Percentiles rank a stretch among this genome's conserved stretches.
Evolutionary conservation across 805 yeast species (phyloP).

Genomic region (Blastobotrys mokoenaii): DNA sequence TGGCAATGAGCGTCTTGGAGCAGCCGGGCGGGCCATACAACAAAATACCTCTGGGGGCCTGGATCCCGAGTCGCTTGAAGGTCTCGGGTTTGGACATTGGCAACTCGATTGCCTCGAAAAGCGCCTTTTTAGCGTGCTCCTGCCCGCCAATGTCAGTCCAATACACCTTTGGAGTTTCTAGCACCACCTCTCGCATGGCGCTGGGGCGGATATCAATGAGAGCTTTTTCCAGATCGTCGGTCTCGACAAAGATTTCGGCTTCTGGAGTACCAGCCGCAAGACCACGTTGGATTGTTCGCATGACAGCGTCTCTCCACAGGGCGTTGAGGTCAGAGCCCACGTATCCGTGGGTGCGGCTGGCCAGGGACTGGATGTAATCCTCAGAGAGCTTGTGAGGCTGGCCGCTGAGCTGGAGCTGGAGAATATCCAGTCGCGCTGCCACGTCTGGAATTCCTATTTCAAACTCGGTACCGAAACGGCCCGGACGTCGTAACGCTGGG

Average conservation of each 20-base stretch:
- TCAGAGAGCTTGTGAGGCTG: slow-evolving; percentile 50
- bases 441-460: slow-evolving; percentile 90
- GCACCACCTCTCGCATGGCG: slow-evolving; percentile 91
- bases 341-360: slow-evolving; percentile 85
- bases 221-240: slow-evolving; percentile 60
- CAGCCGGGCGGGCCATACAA: slow-evolving; percentile 98
- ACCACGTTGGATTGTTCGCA: slow-evolving; percentile 68
- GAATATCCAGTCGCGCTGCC: slow-evolving; percentile 66
- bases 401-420: slow-evolving; percentile 48
- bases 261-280: slow-evolving; percentile 24
- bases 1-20: slow-evolving; percentile 90
- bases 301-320: slow-evolving; percentile 77
- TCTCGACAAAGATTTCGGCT: slow-evolving; percentile 37
- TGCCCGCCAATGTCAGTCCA: slow-evolving; percentile 98
- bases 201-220: slow-evolving; percentile 81
- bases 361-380: slow-evolving; percentile 52
- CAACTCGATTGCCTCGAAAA: slow-evolving; percentile 83
- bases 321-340: slow-evolving; percentile 96
- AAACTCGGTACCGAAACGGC: slow-evolving; percentile 81
- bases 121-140: slow-evolving; percentile 65
- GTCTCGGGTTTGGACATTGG: slow-evolving; percentile 79
- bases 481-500: slow-evolving; percentile 81
- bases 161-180: slow-evolving; percentile 87
- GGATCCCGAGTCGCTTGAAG: slow-evolving; percentile 67
- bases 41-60: slow-evolving; percentile 87